phyloP scores from a whole-genome alignment of 2,329 filamentous ascomycete genomes.

The Fusarium zealandicum region DNA sequence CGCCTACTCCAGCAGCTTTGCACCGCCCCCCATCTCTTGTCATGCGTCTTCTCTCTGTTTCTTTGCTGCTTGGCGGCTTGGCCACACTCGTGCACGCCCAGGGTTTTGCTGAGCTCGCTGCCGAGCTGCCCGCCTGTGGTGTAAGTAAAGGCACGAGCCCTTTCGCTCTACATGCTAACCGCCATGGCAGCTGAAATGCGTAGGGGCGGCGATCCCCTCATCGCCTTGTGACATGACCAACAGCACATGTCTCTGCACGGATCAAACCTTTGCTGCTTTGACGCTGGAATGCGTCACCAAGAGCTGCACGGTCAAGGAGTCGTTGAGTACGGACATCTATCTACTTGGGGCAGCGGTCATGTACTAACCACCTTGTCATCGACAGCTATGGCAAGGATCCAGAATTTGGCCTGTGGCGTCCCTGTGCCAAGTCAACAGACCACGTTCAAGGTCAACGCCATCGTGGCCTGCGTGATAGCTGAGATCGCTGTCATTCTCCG shows the following conservation, averaged over 20 bases:
- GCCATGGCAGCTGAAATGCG: conserved; percentile 18
- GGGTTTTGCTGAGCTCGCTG: conserved; percentile 19
- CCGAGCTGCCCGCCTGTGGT: conserved; percentile 20
- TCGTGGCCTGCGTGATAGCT: conserved; percentile 24
- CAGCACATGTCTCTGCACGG: conserved; percentile 28
- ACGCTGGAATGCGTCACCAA: conserved; percentile 21
- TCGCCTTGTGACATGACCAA: conserved; percentile 26
- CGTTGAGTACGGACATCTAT: no score
- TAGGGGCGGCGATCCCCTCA: conserved; percentile 14
- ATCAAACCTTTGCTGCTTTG: conserved; percentile 20
- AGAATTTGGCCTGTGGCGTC: conserved; percentile 21
- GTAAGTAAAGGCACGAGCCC: conserved; percentile 1
- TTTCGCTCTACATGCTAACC: background rate
- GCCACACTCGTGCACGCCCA: conserved; percentile 18
- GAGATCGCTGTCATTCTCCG: conserved; percentile 21
- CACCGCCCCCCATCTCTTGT: no score
- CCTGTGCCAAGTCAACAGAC: conserved; percentile 23
- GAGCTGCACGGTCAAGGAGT: conserved; percentile 27
- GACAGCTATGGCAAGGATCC: conserved; percentile 21
- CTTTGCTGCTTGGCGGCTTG: conserved; percentile 5
- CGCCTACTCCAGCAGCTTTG: no score
- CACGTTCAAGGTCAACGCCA: conserved; percentile 21
- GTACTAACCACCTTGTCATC: background rate
- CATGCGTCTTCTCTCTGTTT: conserved; percentile 24
- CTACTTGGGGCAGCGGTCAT: no score